A percentile compares a stretch with the other conserved stretches of the same genome.
phyloP scores from a whole-genome alignment of 768 basidiomycete genomes.

The Kwoniella dendrophila region DNA sequence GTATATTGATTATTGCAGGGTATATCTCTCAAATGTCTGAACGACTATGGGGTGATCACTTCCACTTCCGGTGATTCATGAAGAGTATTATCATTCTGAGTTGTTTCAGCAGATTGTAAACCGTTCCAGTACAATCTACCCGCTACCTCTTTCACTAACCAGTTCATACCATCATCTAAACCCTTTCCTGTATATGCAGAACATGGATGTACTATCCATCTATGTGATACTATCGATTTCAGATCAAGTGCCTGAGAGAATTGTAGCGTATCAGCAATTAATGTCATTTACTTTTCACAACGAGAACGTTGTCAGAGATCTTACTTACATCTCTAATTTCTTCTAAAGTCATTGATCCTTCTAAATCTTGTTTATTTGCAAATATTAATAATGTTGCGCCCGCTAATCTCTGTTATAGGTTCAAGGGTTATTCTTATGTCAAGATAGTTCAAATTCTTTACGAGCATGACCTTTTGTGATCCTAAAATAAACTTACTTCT shows the following conservation, averaged over 20 bases:
- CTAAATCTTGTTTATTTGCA: slow-evolving; percentile 97
- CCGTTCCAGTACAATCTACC: slow-evolving; percentile 71
- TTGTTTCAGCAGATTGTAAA: background rate
- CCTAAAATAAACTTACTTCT: slow-evolving; percentile 67
- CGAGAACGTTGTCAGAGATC: background rate
- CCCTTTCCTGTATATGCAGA: slow-evolving; percentile 89
- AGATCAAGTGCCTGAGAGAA: slow-evolving; percentile 73
- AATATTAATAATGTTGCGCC: slow-evolving; percentile 96
- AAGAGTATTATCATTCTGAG: background rate
- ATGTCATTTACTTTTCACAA: background rate
- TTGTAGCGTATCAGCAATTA: no score
- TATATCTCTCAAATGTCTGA: background rate
- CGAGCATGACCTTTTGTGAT: background rate
- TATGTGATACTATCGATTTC: slow-evolving; percentile 76
- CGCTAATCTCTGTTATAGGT: slow-evolving; percentile 73
- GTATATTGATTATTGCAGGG: background rate
- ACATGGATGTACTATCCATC: slow-evolving; percentile 87
- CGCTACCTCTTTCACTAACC: slow-evolving; percentile 88
- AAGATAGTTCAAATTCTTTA: no score
- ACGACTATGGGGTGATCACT: background rate
- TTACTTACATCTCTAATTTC: slow-evolving; percentile 80
- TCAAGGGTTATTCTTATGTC: no score
- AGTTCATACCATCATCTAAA: slow-evolving; percentile 80
- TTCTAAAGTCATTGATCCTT: slow-evolving; percentile 74
- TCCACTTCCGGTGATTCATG: background rate